phyloP scores from a whole-genome alignment of 169 alveolate species.

The Cryptosporidium baileyi region DNA sequence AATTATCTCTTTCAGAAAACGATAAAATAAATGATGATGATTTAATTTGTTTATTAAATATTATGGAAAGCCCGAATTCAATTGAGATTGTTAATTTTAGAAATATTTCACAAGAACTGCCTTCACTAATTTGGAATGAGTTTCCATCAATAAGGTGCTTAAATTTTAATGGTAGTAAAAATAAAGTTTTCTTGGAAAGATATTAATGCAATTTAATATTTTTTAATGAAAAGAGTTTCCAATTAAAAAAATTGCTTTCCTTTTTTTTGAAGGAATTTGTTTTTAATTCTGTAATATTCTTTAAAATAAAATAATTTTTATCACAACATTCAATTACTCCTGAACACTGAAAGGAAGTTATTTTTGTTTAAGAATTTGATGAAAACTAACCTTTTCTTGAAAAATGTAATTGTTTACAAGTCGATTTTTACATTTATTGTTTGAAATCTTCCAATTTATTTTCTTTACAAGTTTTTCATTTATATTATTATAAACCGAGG shows the following conservation, averaged over 20 bases:
- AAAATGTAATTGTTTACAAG: too few species aligned
- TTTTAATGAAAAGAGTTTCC: slow-evolving; percentile 17
- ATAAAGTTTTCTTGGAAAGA: slow-evolving; percentile 34
- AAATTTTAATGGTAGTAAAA: background rate
- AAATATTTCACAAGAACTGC: background rate
- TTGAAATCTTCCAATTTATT: background rate
- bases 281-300: background rate
- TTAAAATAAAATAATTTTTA: background rate
- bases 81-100: slow-evolving; percentile 28
- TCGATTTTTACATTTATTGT: too few species aligned
- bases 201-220: background rate
- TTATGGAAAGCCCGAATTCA: background rate
- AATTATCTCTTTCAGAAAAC: slow-evolving; percentile 25
- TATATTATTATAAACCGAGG: background rate
- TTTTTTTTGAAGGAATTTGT: background rate
- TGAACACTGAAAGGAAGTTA: background rate
- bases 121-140: slow-evolving; percentile 23
- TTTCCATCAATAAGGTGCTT: slow-evolving; percentile 20
- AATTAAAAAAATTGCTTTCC: background rate
- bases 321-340: slow-evolving; percentile 34
- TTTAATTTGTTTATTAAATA: background rate
- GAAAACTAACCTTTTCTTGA: slow-evolving; percentile 2
- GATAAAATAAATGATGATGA: slow-evolving; percentile 20
- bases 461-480: background rate
- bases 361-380: background rate